phyloP scores from a whole-genome alignment of 352 stramenopile genomes.

The Phytopythium cucurbitacearum region DNA sequence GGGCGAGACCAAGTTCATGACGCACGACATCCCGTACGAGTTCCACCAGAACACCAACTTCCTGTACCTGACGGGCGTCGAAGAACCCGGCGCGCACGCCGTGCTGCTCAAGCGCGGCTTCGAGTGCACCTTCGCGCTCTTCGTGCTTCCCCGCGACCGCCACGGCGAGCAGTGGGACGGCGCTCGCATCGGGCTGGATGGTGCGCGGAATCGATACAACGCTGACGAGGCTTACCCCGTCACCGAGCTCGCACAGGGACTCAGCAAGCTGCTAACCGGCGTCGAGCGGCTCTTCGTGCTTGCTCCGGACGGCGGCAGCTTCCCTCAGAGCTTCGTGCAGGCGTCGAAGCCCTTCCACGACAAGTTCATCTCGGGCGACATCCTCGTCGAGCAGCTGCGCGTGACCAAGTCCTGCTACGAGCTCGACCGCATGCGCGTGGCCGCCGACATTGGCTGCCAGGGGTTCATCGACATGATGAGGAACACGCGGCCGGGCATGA shows the following conservation, averaged over 20 bases:
- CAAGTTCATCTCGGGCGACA: conserved; percentile 71
- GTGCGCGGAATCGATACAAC: conserved; percentile 47
- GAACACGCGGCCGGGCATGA: conserved; percentile 50
- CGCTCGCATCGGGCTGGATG: conserved; percentile 56
- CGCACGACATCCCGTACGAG: conserved; percentile 85
- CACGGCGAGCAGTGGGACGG: conserved; percentile 85
- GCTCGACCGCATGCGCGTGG: conserved; percentile 70
- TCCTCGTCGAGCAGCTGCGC: conserved; percentile 71
- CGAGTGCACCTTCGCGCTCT: conserved; percentile 67
- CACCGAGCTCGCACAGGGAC: conserved; percentile 40
- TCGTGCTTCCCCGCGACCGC: conserved; percentile 67
- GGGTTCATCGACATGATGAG: conserved; percentile 83
- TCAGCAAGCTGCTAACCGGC: conserved; percentile 51
- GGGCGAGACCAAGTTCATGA: conserved; percentile 78
- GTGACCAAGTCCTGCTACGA: conserved; percentile 72
- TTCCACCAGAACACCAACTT: conserved; percentile 87
- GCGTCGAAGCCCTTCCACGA: conserved; percentile 55
- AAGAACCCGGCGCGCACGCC: conserved; percentile 72
- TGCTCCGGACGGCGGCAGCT: conserved; percentile 49
- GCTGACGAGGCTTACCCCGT: conserved; percentile 70
- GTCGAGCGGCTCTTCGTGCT: conserved; percentile 71
- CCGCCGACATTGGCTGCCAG: conserved; percentile 53
- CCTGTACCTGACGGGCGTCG: conserved; percentile 77
- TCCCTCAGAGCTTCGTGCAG: conserved; percentile 48
- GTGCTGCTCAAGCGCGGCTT: conserved; percentile 68